Evolutionary conservation across 2,329 filamentous ascomycete species (phyloP).

Genomic region (Colletotrichum echinochloae): DNA sequence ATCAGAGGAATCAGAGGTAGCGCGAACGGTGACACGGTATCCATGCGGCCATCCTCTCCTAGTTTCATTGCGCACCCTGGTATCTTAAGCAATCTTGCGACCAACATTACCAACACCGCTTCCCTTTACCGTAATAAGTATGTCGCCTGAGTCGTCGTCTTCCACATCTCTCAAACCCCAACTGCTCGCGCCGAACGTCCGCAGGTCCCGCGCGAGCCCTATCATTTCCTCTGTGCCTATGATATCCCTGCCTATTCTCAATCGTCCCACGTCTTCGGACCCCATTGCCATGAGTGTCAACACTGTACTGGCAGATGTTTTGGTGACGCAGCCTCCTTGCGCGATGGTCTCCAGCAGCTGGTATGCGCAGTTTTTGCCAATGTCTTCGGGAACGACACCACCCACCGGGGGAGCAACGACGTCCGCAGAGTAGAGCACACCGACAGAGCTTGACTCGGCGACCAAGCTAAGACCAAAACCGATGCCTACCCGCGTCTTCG

Average conservation of each 20-base stretch:
- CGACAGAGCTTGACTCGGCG: conserved; percentile 86
- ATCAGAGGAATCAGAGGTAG: conserved; percentile 38
- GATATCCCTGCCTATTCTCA: conserved; percentile 85
- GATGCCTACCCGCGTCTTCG: conserved; percentile 79
- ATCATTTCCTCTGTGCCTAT: conserved; percentile 85
- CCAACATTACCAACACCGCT: conserved; percentile 95
- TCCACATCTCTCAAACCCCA: conserved; percentile 88
- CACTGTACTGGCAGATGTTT: conserved; percentile 78
- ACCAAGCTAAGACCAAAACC: conserved; percentile 93
- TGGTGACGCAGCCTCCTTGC: conserved; percentile 84
- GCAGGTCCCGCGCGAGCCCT: conserved; percentile 84
- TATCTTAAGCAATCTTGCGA: conserved; percentile 78
- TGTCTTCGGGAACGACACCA: conserved; percentile 87
- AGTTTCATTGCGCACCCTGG: conserved; percentile 40
- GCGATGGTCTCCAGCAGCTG: conserved; percentile 87
- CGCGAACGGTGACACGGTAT: conserved; percentile 17
- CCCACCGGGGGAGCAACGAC: conserved; percentile 80
- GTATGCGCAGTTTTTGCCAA: conserved; percentile 88
- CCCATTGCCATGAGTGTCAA: conserved; percentile 98
- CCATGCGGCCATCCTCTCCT: conserved; percentile 15
- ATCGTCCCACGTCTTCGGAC: conserved; percentile 90
- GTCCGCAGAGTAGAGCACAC: conserved; percentile 90
- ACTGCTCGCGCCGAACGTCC: conserved; percentile 87
- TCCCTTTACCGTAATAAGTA: conserved; percentile 92
- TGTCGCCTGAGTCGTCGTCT: conserved; percentile 75